These are phyloP conservation scores for Solanum commersonii DNA, from an alignment of 257 asterid genomes.

Conservation along the genomic window DNA sequence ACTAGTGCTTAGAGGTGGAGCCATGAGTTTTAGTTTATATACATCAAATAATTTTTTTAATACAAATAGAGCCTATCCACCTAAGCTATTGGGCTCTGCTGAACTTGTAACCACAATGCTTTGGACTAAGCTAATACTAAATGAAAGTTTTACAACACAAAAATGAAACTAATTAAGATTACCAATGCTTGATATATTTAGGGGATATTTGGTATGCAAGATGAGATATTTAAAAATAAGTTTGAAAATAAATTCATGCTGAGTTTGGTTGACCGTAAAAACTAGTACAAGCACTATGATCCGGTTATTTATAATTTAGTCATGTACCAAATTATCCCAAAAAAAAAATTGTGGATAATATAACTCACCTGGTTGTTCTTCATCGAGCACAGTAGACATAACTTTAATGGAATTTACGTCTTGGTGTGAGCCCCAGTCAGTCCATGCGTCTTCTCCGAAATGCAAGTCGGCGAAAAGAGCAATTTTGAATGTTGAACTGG, in stretches of 20 bases:
- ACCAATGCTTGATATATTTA: neutral
- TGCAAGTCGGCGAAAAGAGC: constrained; percentile 86
- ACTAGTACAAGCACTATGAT: too few species aligned
- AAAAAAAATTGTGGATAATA: neutral
- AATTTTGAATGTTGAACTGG: too few species aligned
- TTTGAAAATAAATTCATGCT: too few species aligned
- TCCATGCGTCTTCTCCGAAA: constrained; percentile 82
- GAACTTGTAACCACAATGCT: neutral
- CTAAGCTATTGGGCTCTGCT: neutral
- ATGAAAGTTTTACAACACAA: too few species aligned
- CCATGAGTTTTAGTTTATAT: too few species aligned
- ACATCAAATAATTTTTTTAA: too few species aligned
- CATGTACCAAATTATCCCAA: too few species aligned
- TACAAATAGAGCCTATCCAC: neutral
- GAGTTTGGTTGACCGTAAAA: too few species aligned
- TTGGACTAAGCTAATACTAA: neutral
- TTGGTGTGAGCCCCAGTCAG: constrained; percentile 73
- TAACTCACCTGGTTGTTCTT: constrained; percentile 51
- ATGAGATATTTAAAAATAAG: too few species aligned
- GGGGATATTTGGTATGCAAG: neutral
- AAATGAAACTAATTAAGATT: too few species aligned
- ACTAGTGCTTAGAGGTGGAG: too few species aligned
- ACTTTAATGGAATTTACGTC: constrained; percentile 46
- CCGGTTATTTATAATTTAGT: too few species aligned
- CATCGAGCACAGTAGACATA: constrained; percentile 61